Base-by-base conservation (phyloP, 495 filamentous ascomycete species). In the Baudoinia panamericana region DNA sequence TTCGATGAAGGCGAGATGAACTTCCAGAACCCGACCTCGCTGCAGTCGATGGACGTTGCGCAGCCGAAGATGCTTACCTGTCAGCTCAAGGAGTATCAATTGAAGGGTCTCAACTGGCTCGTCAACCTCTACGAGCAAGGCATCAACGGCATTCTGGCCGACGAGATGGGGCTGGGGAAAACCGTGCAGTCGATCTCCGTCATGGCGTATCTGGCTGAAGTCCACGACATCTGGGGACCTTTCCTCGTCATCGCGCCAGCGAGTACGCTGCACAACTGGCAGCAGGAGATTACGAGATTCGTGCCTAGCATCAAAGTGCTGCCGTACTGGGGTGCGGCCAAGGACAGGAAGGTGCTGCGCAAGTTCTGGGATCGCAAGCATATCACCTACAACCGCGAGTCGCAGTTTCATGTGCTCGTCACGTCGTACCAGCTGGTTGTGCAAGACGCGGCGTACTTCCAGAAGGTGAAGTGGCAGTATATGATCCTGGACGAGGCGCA, bases 361-460 rank as follows among this genome's bases (percentile, higher is more conserved):
- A 96, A 96, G 62, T 96, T 96, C 67, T 97, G 90, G 90, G 90
- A 97, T 53, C 80, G 90, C 51, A 94, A 94, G 61, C 84, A 93
- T 53, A 82, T 93, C 53, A 92, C 85, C 2, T 97, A 97, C 61
- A 84, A 72, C 41, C 81, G 83, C 53, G 85, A 95, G 29, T 82
- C 88, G 0, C 74, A 82, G 16, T 96, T 97, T 67, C 90, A 97
- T 56, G 84, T 97, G 44, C 70, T 96, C 24, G 79, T 97, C 27
- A 96, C 90, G 5, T 96, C 90, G 0, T 97, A 97, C 59, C 90
- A 97, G 55, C 73, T 97, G 2, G 92, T 96, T 29, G 90, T 97
- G 22, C 79, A 84, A 21, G 90, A 97, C 57, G 81, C 92, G 6
- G 76, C 84, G 34, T 96, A 96, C 60, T 94, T 97, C 66, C 86